A percentile compares a stretch with the other conserved stretches of the same genome.
phyloP scores from a whole-genome alignment of 495 filamentous ascomycete genomes.

The Trichoderma asperelloides region DNA sequence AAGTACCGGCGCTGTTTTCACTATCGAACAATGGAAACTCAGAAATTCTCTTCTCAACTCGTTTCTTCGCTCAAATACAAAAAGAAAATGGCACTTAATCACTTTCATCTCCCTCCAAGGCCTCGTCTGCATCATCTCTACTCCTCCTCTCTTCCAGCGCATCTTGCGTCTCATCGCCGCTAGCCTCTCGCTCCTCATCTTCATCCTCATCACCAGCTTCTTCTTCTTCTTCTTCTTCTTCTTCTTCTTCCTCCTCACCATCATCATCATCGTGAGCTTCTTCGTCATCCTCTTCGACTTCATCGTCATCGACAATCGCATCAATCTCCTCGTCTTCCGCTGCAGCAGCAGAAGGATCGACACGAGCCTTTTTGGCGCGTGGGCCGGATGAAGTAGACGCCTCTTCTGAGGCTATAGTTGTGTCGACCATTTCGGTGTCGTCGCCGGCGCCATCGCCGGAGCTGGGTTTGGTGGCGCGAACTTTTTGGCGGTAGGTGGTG shows the following conservation, averaged over 20 bases:
- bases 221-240: slow-evolving; percentile 39
- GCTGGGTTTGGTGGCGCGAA: slow-evolving; percentile 34
- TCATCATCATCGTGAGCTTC: slow-evolving; percentile 42
- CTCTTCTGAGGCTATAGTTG: background rate
- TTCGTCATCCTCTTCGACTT: slow-evolving; percentile 14
- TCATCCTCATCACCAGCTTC: slow-evolving; percentile 41
- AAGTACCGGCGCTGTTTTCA: background rate
- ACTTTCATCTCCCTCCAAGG: slow-evolving; percentile 52
- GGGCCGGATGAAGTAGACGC: slow-evolving; percentile 6
- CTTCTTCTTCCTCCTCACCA: slow-evolving; percentile 42
- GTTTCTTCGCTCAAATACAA: background rate
- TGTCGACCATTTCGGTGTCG: slow-evolving; percentile 21
- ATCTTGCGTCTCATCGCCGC: slow-evolving; percentile 29
- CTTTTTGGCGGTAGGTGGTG: slow-evolving; percentile 39
- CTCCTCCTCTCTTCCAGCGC: slow-evolving; percentile 30
- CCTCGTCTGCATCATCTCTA: slow-evolving; percentile 50
- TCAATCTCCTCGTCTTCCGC: slow-evolving; percentile 39
- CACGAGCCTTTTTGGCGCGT: slow-evolving; percentile 10
- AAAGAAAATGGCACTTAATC: slow-evolving; percentile 28
- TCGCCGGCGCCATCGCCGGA: slow-evolving; percentile 12
- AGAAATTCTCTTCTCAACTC: background rate
- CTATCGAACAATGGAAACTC: background rate
- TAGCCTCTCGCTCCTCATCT: slow-evolving; percentile 30
- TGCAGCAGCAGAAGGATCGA: slow-evolving; percentile 11
- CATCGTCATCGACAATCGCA: slow-evolving; percentile 16